Conservation (phyloP, 176 grass and related monocot genomes). For the Puccinellia tenuiflora region DNA sequence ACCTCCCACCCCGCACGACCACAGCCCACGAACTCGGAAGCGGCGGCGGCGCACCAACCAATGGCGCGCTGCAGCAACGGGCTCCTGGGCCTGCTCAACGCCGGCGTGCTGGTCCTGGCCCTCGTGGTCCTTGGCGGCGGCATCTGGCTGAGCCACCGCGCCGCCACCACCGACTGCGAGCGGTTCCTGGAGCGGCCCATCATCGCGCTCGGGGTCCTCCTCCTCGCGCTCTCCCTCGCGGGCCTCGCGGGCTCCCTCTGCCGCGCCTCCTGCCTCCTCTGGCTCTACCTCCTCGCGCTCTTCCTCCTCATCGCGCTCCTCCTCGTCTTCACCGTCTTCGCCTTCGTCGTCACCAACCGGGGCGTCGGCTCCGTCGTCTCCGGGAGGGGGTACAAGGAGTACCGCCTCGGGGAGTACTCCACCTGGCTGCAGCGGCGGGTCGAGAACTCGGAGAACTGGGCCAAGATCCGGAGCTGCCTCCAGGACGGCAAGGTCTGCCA, state of each 20-base stretch:
- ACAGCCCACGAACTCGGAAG: background rate
- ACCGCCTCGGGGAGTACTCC: conserved; percentile 80
- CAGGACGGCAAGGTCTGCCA: conserved; percentile 63
- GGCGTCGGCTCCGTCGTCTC: conserved; percentile 58
- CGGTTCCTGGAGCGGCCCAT: conserved; percentile 61
- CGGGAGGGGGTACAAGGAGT: conserved; percentile 68
- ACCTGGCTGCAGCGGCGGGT: conserved; percentile 86
- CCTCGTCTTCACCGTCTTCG: conserved; percentile 70
- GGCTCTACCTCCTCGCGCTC: conserved; percentile 85
- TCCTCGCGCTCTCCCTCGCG: conserved; percentile 54
- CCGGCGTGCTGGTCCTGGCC: conserved; percentile 45
- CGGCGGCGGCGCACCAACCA: background rate
- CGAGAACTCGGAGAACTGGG: conserved; percentile 52
- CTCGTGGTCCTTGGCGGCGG: conserved; percentile 56
- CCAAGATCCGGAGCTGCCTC: conserved; percentile 79
- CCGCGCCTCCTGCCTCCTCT: conserved; percentile 68
- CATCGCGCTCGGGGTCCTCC: conserved; percentile 58
- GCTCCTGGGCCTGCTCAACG: conserved; percentile 66
- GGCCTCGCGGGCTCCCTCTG: conserved; percentile 69
- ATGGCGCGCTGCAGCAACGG: conserved; percentile 79
- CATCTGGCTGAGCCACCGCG: conserved; percentile 67
- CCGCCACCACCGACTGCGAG: conserved; percentile 76
- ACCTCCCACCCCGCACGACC: background rate
- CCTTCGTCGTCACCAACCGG: conserved; percentile 82
- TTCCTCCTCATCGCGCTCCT: conserved; percentile 77